Conservation (phyloP, 306 rosid genomes). For the Cajanus cajan region DNA sequence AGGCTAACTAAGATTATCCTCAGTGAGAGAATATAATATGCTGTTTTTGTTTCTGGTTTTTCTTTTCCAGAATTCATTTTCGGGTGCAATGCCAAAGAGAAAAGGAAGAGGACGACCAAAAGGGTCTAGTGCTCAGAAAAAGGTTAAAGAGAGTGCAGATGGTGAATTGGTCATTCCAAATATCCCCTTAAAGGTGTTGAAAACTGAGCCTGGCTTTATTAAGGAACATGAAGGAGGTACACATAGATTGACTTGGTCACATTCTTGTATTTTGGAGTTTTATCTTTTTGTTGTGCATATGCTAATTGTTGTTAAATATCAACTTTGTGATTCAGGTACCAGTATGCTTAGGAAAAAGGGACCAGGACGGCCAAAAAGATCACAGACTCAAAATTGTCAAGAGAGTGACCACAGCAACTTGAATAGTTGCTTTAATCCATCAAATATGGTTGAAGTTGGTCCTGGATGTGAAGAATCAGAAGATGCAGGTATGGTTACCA, state of each 20-base stretch:
- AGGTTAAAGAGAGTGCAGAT: slow-evolving; percentile 16
- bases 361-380: slow-evolving; percentile 13
- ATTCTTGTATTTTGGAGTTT: neutral
- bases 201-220: slow-evolving; percentile 4
- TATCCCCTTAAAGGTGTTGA: neutral
- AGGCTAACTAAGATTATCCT: neutral
- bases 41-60: neutral
- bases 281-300: neutral
- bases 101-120: slow-evolving; percentile 33
- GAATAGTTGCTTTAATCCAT: neutral
- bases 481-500: slow-evolving; percentile 14
- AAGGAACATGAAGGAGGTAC: slow-evolving; percentile 31
- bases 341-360: slow-evolving; percentile 27
- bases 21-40: neutral
- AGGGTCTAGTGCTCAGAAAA: neutral
- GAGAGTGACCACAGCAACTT: neutral
- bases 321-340: neutral
- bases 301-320: neutral
- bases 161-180: neutral
- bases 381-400: neutral
- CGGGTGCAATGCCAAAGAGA: slow-evolving; percentile 31
- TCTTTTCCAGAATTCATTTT: neutral
- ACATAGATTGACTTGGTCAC: neutral
- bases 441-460: neutral
- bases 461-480: neutral